phyloP scores from a whole-genome alignment of 2,329 filamentous ascomycete genomes.

The Fusarium anguioides region DNA sequence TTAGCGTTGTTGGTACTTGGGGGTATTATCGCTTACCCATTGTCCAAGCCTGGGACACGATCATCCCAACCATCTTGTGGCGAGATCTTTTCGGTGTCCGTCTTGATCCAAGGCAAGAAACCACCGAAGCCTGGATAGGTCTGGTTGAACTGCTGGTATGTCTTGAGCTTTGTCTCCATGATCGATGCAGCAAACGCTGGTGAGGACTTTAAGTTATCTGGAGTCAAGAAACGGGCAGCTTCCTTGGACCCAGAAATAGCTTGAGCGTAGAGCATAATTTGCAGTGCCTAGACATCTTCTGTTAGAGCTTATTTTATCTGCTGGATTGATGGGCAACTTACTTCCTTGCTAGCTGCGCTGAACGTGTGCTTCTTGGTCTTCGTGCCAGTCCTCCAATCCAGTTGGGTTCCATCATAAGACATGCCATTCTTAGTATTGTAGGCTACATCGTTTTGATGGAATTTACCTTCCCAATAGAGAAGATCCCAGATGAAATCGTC shows the following conservation, averaged over 20 bases:
- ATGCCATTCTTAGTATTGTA: constrained; percentile 57
- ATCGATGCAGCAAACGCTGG: constrained; percentile 50
- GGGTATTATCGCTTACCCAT: constrained; percentile 46
- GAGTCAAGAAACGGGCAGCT: constrained; percentile 55
- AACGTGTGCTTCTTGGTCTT: constrained; percentile 52
- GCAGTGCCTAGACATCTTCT: constrained; percentile 47
- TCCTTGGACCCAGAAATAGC: constrained; percentile 52
- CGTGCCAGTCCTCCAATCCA: constrained; percentile 53
- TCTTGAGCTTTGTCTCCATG: constrained; percentile 53
- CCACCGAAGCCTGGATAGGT: constrained; percentile 56
- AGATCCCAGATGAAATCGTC: constrained; percentile 51
- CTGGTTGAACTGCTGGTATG: constrained; percentile 55
- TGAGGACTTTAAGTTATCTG: constrained; percentile 47
- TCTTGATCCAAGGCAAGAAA: constrained; percentile 54
- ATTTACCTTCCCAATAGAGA: constrained; percentile 58
- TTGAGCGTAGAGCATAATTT: constrained; percentile 58
- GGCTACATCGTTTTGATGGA: constrained; percentile 54
- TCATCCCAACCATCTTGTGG: constrained; percentile 54
- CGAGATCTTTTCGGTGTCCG: constrained; percentile 45
- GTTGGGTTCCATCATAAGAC: constrained; percentile 54
- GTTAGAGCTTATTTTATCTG: not conserved
- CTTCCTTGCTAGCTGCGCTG: constrained; percentile 54
- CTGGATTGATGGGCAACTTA: not conserved
- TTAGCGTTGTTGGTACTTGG: not conserved
- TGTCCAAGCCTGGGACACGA: constrained; percentile 54